Evolutionary conservation across 176 grass and related monocot species (phyloP).

Genomic region (Phoenix roebelenii): DNA sequence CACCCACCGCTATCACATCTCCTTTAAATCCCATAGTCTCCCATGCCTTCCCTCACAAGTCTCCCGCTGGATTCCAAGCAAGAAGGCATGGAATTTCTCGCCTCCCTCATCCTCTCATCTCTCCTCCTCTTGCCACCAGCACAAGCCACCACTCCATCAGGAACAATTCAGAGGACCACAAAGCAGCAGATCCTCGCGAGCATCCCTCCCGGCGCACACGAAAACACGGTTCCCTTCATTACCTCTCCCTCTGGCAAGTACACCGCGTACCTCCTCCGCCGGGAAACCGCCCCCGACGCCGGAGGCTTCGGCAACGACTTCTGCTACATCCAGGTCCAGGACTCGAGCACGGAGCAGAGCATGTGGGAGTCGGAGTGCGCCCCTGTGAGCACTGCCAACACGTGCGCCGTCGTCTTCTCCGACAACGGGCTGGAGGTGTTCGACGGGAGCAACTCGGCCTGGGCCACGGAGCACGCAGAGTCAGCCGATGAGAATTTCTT

Average conservation of each 20-base stretch:
- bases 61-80: background rate
- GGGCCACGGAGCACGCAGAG: slow-evolving; percentile 42
- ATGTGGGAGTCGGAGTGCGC: slow-evolving; percentile 83
- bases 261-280: slow-evolving; percentile 49
- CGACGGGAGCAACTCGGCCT: slow-evolving; percentile 58
- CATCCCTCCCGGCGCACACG: slow-evolving; percentile 31
- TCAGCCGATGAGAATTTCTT: slow-evolving; percentile 58
- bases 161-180: slow-evolving; percentile 43
- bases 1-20: background rate
- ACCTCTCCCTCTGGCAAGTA: slow-evolving; percentile 62
- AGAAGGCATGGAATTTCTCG: slow-evolving; percentile 10
- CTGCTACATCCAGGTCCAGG: slow-evolving; percentile 68
- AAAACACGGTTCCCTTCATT: slow-evolving; percentile 43
- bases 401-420: slow-evolving; percentile 66
- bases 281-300: slow-evolving; percentile 36
- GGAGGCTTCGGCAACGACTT: slow-evolving; percentile 79
- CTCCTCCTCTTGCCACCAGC: background rate
- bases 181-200: slow-evolving; percentile 81
- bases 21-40: slow-evolving; percentile 3
- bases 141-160: slow-evolving; percentile 7
- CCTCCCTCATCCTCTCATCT: slow-evolving; percentile 15
- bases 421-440: slow-evolving; percentile 74
- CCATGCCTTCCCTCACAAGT: background rate
- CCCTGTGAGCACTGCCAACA: slow-evolving; percentile 58
- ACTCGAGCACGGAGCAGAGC: slow-evolving; percentile 24